Evolutionary conservation across 768 basidiomycete species (phyloP), one percentile per base, ranked within the genome.

Genomic region (Tylopilus sp.): DNA sequence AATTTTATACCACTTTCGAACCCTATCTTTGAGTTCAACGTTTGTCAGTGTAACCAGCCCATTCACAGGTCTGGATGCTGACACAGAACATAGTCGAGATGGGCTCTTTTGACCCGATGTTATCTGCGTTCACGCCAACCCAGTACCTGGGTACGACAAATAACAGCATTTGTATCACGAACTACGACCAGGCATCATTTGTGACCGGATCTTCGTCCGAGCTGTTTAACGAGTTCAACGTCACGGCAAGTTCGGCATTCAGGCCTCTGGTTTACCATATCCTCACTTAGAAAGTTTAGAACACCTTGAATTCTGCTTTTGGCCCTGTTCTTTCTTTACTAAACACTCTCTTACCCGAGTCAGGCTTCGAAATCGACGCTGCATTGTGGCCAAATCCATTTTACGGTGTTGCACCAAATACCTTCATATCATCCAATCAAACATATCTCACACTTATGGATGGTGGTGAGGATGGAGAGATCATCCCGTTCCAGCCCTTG

Each of bases 401-500:
- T 59, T 63, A 59, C 21, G 72, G 74, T 26, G 30, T 74, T 8
- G 65, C 73, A 21, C 63, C 67, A 0, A 54, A 55, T 0, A 71
- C 67, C 0, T 77, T 78, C 48, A 54, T 70, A n/a, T 63, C 68
- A 21, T 55, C 71, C 7, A 56, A 59, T 24, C 65, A 74, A 55
- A 61, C 50, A 11, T 55, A 72, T 24, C 63, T 78, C 0, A 54
- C 54, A 33, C 44, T 78, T 6, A 68, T 71, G 30, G 75, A 78
- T 45, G 77, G 76, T 24, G 77, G 76, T 9, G 70, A 72, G 52
- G 68, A 75, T 40, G 76, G 76, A 14, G 71, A 77, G 56, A 59
- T 76, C 45, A 65, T 80, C 33, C 79, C 81, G 4, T 28, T 81
- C 17, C 76, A 77, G 45, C 82, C 82, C 2, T 70, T 83, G 34